phyloP scores from a whole-genome alignment of 2,329 filamentous ascomycete species.

The Botrytis elliptica region DNA sequence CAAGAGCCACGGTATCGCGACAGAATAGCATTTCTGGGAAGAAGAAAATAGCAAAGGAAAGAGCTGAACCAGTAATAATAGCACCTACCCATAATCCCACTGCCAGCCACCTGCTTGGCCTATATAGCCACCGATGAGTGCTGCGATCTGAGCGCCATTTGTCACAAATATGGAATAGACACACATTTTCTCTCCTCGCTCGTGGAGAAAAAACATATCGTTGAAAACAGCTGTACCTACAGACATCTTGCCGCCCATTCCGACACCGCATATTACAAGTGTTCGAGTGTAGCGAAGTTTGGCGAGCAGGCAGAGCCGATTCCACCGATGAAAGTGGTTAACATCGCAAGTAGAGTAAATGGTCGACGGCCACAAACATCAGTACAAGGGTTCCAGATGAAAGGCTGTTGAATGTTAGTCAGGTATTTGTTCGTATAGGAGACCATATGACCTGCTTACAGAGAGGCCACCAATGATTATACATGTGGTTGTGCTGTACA shows the following conservation, averaged over 20 bases:
- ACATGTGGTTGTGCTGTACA: background rate
- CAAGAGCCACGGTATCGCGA: background rate
- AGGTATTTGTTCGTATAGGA: background rate
- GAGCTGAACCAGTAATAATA: background rate
- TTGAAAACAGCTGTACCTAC: background rate
- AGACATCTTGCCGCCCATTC: background rate
- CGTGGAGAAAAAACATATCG: background rate
- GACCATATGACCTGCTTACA: background rate
- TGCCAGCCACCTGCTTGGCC: background rate
- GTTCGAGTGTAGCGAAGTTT: background rate
- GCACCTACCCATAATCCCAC: background rate
- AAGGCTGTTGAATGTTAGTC: background rate
- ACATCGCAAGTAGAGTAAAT: background rate
- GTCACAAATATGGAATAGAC: background rate
- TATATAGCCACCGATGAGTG: background rate
- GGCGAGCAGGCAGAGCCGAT: background rate
- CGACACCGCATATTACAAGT: background rate
- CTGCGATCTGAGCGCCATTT: background rate
- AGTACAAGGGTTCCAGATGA: background rate
- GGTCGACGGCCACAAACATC: background rate
- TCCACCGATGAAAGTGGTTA: background rate
- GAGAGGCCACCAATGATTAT: background rate
- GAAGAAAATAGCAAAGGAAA: background rate
- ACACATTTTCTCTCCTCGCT: background rate
- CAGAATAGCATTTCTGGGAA: background rate